Percentiles rank a stretch among this genome's conserved stretches.
phyloP scores from a whole-genome alignment of 2,329 filamentous ascomycete genomes.

The Trichophyton equinum region DNA sequence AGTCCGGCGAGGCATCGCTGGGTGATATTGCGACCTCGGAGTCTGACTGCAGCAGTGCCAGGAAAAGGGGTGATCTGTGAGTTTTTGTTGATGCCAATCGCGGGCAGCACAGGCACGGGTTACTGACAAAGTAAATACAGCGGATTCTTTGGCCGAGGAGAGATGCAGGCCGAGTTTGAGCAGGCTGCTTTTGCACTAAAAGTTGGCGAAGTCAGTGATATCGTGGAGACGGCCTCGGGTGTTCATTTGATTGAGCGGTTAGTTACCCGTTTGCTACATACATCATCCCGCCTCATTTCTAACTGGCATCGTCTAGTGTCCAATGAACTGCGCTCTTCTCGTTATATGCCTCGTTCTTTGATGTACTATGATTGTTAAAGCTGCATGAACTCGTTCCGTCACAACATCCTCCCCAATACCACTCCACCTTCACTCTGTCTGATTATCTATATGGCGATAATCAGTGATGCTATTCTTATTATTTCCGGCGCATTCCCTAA shows the following conservation, averaged over 20 bases:
- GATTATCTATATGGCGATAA: not conserved
- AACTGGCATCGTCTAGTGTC: not conserved
- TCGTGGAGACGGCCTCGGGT: conserved; percentile 87
- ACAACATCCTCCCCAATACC: not conserved
- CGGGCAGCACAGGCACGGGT: not conserved
- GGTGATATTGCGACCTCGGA: conserved; percentile 78
- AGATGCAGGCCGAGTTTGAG: conserved; percentile 99
- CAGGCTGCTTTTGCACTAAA: conserved; percentile 85
- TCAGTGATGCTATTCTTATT: not conserved
- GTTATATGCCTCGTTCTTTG: not conserved
- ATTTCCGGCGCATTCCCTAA: not conserved
- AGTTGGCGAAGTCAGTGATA: conserved; percentile 70
- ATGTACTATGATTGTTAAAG: conserved; percentile 4
- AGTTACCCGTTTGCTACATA: conserved; percentile 14
- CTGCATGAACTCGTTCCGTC: not conserved
- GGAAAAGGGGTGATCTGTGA: conserved; percentile 80
- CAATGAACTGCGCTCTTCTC: not conserved
- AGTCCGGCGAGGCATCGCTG: conserved; percentile 53
- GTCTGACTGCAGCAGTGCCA: conserved; percentile 89
- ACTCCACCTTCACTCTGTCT: not conserved
- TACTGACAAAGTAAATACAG: conserved; percentile 26
- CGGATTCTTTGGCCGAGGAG: conserved; percentile 83
- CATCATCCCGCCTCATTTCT: not conserved
- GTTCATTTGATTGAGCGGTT: conserved; percentile 94
- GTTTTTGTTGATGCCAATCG: conserved; percentile 23